Evolutionary conservation across 2,329 filamentous ascomycete species (phyloP).

Genomic region (Metarhizium guizhouense): DNA sequence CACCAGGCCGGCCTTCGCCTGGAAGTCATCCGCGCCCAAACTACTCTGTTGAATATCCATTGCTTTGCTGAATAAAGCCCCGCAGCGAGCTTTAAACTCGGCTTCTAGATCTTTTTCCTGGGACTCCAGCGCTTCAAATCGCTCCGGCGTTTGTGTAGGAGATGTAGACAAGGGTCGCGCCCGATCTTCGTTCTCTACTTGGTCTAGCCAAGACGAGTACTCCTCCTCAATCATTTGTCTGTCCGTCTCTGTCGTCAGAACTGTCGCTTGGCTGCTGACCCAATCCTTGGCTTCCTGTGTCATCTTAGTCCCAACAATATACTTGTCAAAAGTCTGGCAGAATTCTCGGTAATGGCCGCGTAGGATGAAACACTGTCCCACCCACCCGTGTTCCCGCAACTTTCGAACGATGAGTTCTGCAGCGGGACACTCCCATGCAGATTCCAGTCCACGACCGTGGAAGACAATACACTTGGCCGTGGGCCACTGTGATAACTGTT

Average conservation of each 20-base stretch:
- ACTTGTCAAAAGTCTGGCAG: conserved; percentile 40
- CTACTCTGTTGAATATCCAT: conserved; percentile 22
- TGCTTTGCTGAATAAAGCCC: conserved; percentile 36
- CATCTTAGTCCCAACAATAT: conserved; percentile 36
- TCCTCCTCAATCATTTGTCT: conserved; percentile 21
- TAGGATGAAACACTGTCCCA: conserved; percentile 42
- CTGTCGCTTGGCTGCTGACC: conserved; percentile 19
- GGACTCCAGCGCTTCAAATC: conserved; percentile 29
- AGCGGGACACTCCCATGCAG: conserved; percentile 40
- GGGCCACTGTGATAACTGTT: conserved; percentile 37
- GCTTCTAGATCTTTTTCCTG: conserved; percentile 40
- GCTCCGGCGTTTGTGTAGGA: conserved; percentile 29
- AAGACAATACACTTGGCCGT: conserved; percentile 41
- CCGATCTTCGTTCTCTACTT: conserved; percentile 34
- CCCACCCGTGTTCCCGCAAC: conserved; percentile 38
- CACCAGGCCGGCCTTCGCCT: conserved; percentile 38
- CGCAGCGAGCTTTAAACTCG: conserved; percentile 37
- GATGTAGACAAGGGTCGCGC: conserved; percentile 27
- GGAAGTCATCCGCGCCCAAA: conserved; percentile 27
- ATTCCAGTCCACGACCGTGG: conserved; percentile 42
- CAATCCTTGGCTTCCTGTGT: conserved; percentile 31
- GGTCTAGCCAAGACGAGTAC: conserved; percentile 37
- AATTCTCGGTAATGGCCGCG: conserved; percentile 50
- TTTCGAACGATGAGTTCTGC: conserved; percentile 36
- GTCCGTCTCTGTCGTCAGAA: conserved; percentile 12